These are phyloP conservation scores for Xerocomellus amylosporus DNA, from an alignment of 768 basidiomycete genomes.

Conservation along the genomic window DNA sequence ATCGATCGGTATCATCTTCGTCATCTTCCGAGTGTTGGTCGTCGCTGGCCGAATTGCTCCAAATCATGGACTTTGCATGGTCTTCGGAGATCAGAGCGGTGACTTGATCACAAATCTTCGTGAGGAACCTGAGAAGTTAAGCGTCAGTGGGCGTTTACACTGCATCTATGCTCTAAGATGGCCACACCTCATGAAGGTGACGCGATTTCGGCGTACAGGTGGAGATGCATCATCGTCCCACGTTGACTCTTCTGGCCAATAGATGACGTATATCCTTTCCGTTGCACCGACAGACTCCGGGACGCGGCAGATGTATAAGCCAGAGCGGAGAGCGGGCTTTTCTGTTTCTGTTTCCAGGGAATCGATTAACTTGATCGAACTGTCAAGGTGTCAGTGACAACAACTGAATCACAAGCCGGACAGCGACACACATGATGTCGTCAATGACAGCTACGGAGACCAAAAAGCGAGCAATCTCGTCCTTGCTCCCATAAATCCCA, in stretches of 20 bases:
- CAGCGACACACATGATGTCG: conserved; percentile 37
- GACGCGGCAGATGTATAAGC: conserved; percentile 46
- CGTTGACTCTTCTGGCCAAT: conserved; percentile 61
- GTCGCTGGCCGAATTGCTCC: conserved; percentile 34
- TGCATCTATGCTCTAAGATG: neutral
- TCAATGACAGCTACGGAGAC: conserved; percentile 36
- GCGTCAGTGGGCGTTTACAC: neutral
- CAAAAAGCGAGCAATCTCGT: conserved; percentile 50
- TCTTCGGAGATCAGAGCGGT: conserved; percentile 47
- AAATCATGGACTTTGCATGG: conserved; percentile 44
- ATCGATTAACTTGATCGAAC: conserved; percentile 13
- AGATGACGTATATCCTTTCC: conserved; percentile 45
- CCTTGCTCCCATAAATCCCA: conserved; percentile 56
- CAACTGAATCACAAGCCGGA: neutral
- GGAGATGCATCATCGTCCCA: conserved; percentile 54
- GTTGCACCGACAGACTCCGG: neutral
- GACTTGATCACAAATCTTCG: conserved; percentile 56
- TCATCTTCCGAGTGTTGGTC: conserved; percentile 28
- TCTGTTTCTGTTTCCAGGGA: neutral
- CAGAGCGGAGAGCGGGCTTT: conserved; percentile 41
- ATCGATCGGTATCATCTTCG: conserved; percentile 42
- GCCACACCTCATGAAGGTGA: conserved; percentile 57
- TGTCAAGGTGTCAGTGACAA: conserved; percentile 3
- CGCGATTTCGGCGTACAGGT: conserved; percentile 48
- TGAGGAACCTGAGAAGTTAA: conserved; percentile 46